Base-by-base conservation (phyloP, 371 early-diverging fungal species). In the Mortierella sp. region DNA sequence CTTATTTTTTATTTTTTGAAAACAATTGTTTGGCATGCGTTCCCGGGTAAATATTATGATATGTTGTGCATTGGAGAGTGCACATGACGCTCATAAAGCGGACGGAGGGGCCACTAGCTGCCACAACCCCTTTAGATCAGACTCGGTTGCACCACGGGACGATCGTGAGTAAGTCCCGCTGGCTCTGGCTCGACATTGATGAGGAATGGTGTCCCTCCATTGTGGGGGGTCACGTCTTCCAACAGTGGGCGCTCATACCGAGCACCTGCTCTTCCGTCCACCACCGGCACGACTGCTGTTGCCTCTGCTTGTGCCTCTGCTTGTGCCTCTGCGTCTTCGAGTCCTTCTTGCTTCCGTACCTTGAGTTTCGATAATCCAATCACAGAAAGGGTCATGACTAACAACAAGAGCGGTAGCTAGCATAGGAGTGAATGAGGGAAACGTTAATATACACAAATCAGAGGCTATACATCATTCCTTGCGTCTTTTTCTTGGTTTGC, bases 191-290 rank as follows among this genome's bases (percentile, higher is more conserved):
- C 53, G n/a, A 41, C 39, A 47, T 39, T 21, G 46, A 52, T 24
- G 46, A 69, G 26, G 50, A 61, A 28, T 24, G 57, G 62, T 46
- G 52, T 39, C 46, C 28, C 49, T 48, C 48, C 54, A 52, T 54
- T 31, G 50, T 46, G 41, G 41, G 46, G 43, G 15, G 28, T 3
- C 42, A 42, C 42, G 50, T 55, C 58, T 52, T 48, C 63, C 58
- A 62, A 49, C 17, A 70, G 54, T 12, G 61, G 47, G 17, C 62
- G 69, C 48, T 57, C 69, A 34, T 54, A 60, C 34, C 48, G 67
- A 43, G 46, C 51, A 24, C 31, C 41, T 37, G 50, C 39, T 61
- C 56, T 28, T 56, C 61, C 56, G n/a, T 50, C 51, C 46, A 46
- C 47, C 34, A 43, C 57, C 24, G 56, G 61, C 44, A 39, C 50